Evolutionary conservation across 192 early-diverging fungal species (phyloP), one percentile per base, ranked within the genome.

Genomic region (Umbelopsis vinacea): DNA sequence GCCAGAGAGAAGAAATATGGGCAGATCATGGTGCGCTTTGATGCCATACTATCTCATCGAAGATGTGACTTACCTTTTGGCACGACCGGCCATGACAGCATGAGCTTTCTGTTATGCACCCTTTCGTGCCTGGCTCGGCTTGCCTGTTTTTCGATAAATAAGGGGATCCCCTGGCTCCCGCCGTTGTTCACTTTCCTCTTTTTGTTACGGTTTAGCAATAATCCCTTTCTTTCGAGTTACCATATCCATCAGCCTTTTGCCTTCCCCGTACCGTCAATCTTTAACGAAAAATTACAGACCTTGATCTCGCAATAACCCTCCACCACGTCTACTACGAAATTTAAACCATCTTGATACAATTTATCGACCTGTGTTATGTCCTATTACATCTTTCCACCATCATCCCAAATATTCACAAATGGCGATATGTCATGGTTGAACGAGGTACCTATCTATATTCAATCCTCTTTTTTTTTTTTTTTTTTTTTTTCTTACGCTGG

Each of bases 91-190:
- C 40, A 43, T 43, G 40, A 43, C 40, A n/a, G 33, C 57, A 63
- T 22, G 23, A 17, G 15, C 11, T 21, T 50, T 50, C 48, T 50
- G 4, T n/a, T n/a, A 17, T 50, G 9, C 48, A n/a, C 1, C 6
- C 40, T 43, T 7, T 43, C 40, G 11, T 43, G 11, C 48, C 17
- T 50, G 15, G 15, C 48, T 50, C 48, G 48, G 48, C 15, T 50
- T 50, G 48, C 15, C 14, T 50, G 17, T 63, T 63, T 63, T 63
- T 35, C 23, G 33, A 63, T 63, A 63, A 63, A 63, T 63, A 63
- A 26, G 57, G 57, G 57, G 29, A 37, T 63, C 57, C 57, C 26
- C 33, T 63, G 57, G 57, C 57, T 63, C 57, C 57, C 29, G 26
- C 57, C 57, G 14, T 63, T 29, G 33, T 37, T 11, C 33, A 63